Conservation (phyloP, 306 rosid species). For the Alnus glutinosa region DNA sequence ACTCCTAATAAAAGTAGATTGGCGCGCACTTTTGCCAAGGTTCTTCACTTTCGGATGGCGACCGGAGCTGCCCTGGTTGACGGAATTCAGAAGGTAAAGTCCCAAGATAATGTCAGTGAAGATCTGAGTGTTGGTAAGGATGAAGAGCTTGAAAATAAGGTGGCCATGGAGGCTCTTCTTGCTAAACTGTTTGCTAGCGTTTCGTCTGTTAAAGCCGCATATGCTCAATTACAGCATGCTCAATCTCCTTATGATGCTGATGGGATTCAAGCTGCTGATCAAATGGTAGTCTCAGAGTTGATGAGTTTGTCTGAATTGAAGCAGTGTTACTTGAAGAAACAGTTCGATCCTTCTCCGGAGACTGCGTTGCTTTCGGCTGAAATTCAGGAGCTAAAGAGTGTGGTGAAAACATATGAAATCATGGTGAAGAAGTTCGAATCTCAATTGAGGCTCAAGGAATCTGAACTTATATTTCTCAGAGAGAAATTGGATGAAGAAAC, state of each 20-base stretch:
- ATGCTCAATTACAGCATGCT: conserved; percentile 71
- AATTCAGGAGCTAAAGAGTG: conserved; percentile 73
- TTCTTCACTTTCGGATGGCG: conserved; percentile 66
- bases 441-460: conserved; percentile 73
- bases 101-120: conserved; percentile 38
- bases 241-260: conserved; percentile 80
- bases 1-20: conserved; percentile 68
- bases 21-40: conserved; percentile 68
- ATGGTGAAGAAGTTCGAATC: conserved; percentile 72
- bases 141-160: conserved; percentile 62
- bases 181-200: conserved; percentile 74
- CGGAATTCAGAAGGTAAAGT: conserved; percentile 49
- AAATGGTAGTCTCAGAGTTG: conserved; percentile 53
- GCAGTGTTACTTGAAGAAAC: conserved; percentile 69
- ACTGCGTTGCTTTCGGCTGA: conserved; percentile 56
- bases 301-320: conserved; percentile 79
- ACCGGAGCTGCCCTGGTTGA: conserved; percentile 59
- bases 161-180: conserved; percentile 60
- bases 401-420: conserved; percentile 57
- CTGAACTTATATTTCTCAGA: conserved; percentile 64
- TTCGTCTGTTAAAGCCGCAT: conserved; percentile 73
- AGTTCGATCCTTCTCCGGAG: conserved; percentile 69
- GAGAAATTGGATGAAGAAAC: conserved; percentile 72
- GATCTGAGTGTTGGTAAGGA: conserved; percentile 31
- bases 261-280: conserved; percentile 77